phyloP scores from a whole-genome alignment of 306 rosid species.

The Chamaecrista fasciculata region DNA sequence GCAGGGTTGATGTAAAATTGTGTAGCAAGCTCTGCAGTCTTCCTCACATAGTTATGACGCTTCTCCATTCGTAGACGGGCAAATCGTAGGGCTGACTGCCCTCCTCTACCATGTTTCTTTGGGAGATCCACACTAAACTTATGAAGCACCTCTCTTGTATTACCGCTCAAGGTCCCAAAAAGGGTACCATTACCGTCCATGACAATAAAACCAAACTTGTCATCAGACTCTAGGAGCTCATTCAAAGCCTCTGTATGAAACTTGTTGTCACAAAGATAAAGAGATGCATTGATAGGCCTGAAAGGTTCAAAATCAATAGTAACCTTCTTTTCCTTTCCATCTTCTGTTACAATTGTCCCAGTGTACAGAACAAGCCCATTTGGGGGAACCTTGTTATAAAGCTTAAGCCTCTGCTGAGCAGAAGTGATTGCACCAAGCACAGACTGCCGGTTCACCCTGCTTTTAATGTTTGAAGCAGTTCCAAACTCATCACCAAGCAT shows the following conservation, averaged over 20 bases:
- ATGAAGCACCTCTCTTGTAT: conserved; percentile 65
- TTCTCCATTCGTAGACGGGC: conserved; percentile 77
- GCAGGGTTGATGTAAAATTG: conserved; percentile 29
- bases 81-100: conserved; percentile 66
- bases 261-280: conserved; percentile 14
- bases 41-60: conserved; percentile 57
- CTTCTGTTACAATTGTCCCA: conserved; percentile 15
- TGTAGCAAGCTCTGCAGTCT: conserved; percentile 67
- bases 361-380: neutral
- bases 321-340: conserved; percentile 20
- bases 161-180: conserved; percentile 66
- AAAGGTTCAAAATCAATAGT: conserved; percentile 19
- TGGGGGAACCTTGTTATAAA: conserved; percentile 23
- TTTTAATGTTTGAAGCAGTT: conserved; percentile 25
- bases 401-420: conserved; percentile 26
- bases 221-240: conserved; percentile 53
- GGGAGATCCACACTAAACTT: conserved; percentile 67
- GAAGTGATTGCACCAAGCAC: conserved; percentile 23
- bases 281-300: conserved; percentile 12
- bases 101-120: conserved; percentile 75
- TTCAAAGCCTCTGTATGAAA: conserved; percentile 13
- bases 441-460: conserved; percentile 24
- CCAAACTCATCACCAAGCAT: conserved; percentile 23
- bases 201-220: conserved; percentile 63
- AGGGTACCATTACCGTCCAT: conserved; percentile 73